Conservation (phyloP, 352 stramenopile genomes). For the Globisporangium emineosum region DNA sequence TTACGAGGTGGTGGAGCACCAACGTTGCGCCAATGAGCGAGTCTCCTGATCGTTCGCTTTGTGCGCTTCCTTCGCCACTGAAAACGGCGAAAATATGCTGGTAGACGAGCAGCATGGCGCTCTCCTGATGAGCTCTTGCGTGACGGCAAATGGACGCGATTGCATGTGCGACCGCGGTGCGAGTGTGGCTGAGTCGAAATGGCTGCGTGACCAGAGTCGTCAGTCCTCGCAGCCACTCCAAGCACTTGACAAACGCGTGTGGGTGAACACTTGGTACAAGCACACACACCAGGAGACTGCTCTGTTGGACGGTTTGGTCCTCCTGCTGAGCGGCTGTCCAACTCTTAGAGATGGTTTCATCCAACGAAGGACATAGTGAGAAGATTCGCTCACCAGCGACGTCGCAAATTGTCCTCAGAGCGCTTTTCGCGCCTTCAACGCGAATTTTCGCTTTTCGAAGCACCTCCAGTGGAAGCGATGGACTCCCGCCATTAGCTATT, state of each 20-base stretch:
- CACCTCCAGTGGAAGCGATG: slow-evolving; percentile 13
- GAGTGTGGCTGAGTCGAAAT: slow-evolving; percentile 26
- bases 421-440: slow-evolving; percentile 38
- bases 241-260: slow-evolving; percentile 24
- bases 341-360: slow-evolving; percentile 31
- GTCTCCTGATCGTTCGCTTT: background rate
- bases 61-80: background rate
- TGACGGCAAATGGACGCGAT: slow-evolving; percentile 48
- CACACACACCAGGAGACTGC: slow-evolving; percentile 44
- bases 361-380: slow-evolving; percentile 27
- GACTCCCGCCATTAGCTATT: too few species aligned
- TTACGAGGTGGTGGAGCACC: slow-evolving; percentile 55
- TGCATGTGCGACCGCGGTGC: slow-evolving; percentile 32
- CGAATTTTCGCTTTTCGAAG: slow-evolving; percentile 35
- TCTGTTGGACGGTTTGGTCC: slow-evolving; percentile 42
- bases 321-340: slow-evolving; percentile 27
- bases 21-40: slow-evolving; percentile 42
- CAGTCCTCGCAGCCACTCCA: slow-evolving; percentile 47
- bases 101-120: slow-evolving; percentile 54
- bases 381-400: slow-evolving; percentile 32
- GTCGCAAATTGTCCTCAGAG: slow-evolving; percentile 41
- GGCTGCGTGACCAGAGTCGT: slow-evolving; percentile 24
- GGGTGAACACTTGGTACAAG: slow-evolving; percentile 32
- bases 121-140: slow-evolving; percentile 23
- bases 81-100: slow-evolving; percentile 41